Evolutionary conservation across 202 grass and related monocot genomes (phyloP), one percentile per base, ranked within the genome.

Genomic region (Schoenoplectus tabernaemontani): DNA sequence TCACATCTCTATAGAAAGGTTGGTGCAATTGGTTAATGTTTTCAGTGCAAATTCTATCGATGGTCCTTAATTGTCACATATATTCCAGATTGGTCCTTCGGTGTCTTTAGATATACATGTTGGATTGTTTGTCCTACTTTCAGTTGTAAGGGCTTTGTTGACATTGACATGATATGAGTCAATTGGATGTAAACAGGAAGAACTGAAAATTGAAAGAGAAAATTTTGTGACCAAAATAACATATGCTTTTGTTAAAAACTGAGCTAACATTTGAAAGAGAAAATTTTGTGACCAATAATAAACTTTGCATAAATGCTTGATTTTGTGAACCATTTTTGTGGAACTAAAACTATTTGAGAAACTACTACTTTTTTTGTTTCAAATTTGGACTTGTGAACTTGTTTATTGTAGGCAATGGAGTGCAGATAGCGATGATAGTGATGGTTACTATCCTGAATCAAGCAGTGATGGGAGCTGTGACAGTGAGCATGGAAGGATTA

Each of bases 361-460:
- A 42, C 64, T 42, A 3, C 42, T 22, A n/a, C 17, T 19, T 3
- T 68, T 39, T 8, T 64, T 17, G 59, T 33, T 62, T 62, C 26
- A 33, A 33, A 63, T 63, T 16, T 63, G 28, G 3, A 63, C 16
- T 34, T 63, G n/a, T 80, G 63, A 1, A 57, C 11, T 33, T 74
- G 19, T 15, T 58, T 54, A 34, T n/a, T n/a, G n/a, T 57, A 92
- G 87, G 82, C 70, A 56, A 84, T 54, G 70, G 20, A 74, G 43
- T 57, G 86, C 87, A 38, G 87, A 88, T 42, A 96, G 89, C 57
- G 92, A 90, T 80, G 82, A 83, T 34, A 76, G 86, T 77, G 82
- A 83, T n/a, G 57, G 80, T 30, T 82, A 19, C 58, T 87, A 71
- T 57, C 70, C 61, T 13, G 87, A 93, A 48, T 82, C 87, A 0